Conservation (phyloP, 2,329 filamentous ascomycete genomes). For the Leptographium wingfieldii region DNA sequence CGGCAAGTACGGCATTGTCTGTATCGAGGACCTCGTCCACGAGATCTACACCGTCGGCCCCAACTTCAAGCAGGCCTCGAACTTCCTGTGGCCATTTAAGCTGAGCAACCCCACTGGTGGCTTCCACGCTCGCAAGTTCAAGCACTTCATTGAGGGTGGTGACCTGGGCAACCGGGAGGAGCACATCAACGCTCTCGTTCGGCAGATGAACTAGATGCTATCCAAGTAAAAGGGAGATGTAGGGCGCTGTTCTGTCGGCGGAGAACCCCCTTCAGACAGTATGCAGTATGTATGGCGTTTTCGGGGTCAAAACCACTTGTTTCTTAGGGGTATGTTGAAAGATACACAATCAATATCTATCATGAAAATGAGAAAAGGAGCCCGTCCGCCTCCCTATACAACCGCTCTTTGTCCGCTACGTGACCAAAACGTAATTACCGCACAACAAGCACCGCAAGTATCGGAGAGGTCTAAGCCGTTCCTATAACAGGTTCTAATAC, state of each 20-base stretch:
- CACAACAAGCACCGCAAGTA: too few species aligned
- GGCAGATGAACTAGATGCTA: slow-evolving; percentile 87
- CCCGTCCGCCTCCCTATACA: not conserved
- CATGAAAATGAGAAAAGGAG: not conserved
- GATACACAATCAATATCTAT: slow-evolving; percentile 1
- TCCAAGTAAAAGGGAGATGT: not conserved
- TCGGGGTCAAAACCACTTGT: not conserved
- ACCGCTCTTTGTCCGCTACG: not conserved
- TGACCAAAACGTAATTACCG: too few species aligned
- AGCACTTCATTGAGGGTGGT: slow-evolving; percentile 97
- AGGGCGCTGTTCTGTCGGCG: slow-evolving; percentile 15
- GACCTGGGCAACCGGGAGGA: slow-evolving; percentile 98
- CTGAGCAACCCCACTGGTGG: slow-evolving; percentile 95
- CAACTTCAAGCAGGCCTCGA: slow-evolving; percentile 99
- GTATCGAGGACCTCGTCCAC: slow-evolving; percentile 98
- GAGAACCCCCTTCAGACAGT: slow-evolving; percentile 9
- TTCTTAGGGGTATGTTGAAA: not conserved
- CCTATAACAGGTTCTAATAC: not conserved
- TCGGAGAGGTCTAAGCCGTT: too few species aligned
- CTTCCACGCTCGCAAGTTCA: slow-evolving; percentile 95
- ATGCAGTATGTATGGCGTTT: slow-evolving; percentile 1
- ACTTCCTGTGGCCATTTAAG: slow-evolving; percentile 99
- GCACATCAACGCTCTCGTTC: slow-evolving; percentile 89
- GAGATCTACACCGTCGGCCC: slow-evolving; percentile 98
- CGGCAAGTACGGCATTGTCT: slow-evolving; percentile 98